Evolutionary conservation across 2,329 filamentous ascomycete genomes (phyloP), one percentile per base, ranked within the genome.

Genomic region (Plenodomus lindquistii): DNA sequence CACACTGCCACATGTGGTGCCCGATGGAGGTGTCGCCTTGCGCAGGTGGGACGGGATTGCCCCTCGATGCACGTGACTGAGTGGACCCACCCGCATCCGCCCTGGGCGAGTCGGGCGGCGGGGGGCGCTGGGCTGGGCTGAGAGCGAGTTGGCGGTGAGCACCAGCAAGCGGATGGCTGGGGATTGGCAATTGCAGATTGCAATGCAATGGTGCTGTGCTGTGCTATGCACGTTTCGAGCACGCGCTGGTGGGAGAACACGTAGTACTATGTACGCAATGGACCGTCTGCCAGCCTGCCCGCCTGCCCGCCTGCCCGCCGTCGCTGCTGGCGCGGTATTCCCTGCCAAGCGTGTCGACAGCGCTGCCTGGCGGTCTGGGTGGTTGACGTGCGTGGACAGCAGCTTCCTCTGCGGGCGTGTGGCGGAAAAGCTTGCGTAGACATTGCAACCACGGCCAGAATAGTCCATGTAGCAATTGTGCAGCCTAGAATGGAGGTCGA

Each of bases 391-490:
- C 45, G 48, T 44, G 46, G 48, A 59, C 53, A 45, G 57, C 48
- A 60, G 48, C 55, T 59, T 57, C 49, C 50, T 53, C 27, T 24
- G 16, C 43, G 27, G 46, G 40, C 45, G 52, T 58, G 66, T 66
- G 67, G 67, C 69, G 67, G 60, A 54, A 31, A 57, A 66, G 68
- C 64, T 71, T 70, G 68, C 68, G 67, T 65, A 64, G 38, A 39
- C 62, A 55, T 35, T 20, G 21, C 16, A 19, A 24, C n/a, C 31
- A 45, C 15, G 41, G 40, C 44, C 21, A 37, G 45, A 44, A 50
- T 41, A 60, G 54, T n/a, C n/a, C n/a, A n/a, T n/a, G 22, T 31
- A 4, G 27, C 11, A 54, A 55, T 43, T 52, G 55, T 61, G 67
- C 53, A 63, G 63, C 66, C 67, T 69, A 51, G 56, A 50, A 21